Conservation (phyloP, 2,329 filamentous ascomycete species). For the Neurospora sp. region DNA sequence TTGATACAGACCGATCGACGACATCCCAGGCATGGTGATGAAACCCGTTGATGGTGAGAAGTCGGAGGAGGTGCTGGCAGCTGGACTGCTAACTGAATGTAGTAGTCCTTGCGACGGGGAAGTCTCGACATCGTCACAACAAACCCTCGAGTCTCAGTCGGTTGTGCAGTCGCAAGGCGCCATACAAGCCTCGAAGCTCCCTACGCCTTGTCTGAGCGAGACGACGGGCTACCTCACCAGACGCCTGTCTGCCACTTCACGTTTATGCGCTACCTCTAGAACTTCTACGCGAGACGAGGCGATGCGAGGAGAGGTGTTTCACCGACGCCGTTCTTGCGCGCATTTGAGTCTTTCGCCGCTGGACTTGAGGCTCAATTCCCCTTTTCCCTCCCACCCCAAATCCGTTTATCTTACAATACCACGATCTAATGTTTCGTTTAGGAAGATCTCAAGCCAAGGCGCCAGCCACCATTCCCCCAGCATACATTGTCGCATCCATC, state of each 20-base stretch:
- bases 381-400: neutral
- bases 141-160: neutral
- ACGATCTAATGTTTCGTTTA: neutral
- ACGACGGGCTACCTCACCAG: neutral
- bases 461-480: neutral
- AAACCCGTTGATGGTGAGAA: neutral
- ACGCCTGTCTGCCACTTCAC: neutral
- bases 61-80: neutral
- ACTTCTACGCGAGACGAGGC: neutral
- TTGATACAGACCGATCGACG: neutral
- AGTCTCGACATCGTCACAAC: neutral
- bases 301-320: neutral
- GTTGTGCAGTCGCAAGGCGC: neutral
- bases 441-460: neutral
- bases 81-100: neutral
- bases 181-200: neutral
- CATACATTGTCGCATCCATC: neutral
- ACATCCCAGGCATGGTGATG: neutral
- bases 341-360: neutral
- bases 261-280: neutral
- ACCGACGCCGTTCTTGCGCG: neutral
- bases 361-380: neutral
- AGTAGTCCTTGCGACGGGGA: neutral
- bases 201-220: neutral
- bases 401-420: neutral